Evolutionary conservation across 2,329 filamentous ascomycete species (phyloP).

Genomic region (Pseudonectria buxi): DNA sequence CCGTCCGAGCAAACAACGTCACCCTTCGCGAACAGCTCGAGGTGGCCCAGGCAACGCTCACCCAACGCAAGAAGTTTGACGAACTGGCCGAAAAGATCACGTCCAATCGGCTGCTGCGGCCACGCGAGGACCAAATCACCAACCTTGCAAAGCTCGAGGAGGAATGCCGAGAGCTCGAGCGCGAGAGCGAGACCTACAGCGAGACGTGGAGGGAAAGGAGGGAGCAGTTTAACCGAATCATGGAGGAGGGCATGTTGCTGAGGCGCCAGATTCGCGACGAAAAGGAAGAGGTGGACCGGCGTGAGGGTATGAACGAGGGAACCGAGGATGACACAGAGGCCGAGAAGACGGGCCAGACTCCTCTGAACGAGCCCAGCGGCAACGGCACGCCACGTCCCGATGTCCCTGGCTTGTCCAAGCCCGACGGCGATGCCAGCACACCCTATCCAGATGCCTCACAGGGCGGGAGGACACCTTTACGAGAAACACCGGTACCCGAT

Average conservation of each 20-base stretch:
- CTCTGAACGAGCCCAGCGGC: conserved; percentile 42
- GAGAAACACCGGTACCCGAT: conserved; percentile 24
- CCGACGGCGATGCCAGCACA: conserved; percentile 22
- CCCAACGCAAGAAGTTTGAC: conserved; percentile 79
- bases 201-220: conserved; percentile 77
- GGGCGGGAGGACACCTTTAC: conserved; percentile 28
- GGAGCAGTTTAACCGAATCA: conserved; percentile 81
- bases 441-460: conserved; percentile 21
- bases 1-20: conserved; percentile 68
- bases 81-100: conserved; percentile 83
- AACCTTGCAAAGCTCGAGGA: conserved; percentile 76
- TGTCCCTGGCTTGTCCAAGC: conserved; percentile 28
- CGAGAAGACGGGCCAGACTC: conserved; percentile 41
- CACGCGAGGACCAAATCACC: conserved; percentile 74
- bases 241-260: conserved; percentile 85
- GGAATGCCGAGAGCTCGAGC: conserved; percentile 81
- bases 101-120: conserved; percentile 68
- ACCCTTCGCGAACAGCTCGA: conserved; percentile 69
- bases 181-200: conserved; percentile 74
- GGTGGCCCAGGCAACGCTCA: conserved; percentile 66
- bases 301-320: conserved; percentile 72
- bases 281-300: conserved; percentile 86
- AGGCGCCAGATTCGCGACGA: conserved; percentile 84
- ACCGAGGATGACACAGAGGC: conserved; percentile 52
- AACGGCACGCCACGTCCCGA: conserved; percentile 46